Percentiles rank a stretch among this genome's conserved stretches.
phyloP scores from a whole-genome alignment of 2,329 filamentous ascomycete species.

The Aspergillus tubingensis region DNA sequence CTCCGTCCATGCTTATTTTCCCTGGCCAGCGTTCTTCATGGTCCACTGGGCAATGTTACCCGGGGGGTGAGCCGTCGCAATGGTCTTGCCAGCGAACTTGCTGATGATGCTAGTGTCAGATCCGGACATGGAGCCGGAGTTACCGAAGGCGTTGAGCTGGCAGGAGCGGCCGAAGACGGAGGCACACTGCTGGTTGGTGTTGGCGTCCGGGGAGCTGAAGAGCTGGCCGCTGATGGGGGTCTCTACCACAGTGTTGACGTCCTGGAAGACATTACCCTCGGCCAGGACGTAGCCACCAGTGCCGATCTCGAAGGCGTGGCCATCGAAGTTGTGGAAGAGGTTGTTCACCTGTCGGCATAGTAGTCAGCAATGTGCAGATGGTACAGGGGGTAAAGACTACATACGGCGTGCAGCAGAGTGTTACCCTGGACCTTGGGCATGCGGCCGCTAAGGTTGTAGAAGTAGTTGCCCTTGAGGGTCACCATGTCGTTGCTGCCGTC shows the following conservation, averaged over 20 bases:
- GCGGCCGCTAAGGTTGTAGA: constrained; percentile 61
- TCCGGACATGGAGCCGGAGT: constrained; percentile 36
- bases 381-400: neutral
- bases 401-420: constrained; percentile 57
- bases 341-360: constrained; percentile 50
- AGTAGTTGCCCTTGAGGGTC: constrained; percentile 63
- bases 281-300: constrained; percentile 51
- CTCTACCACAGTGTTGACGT: constrained; percentile 50
- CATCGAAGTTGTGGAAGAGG: constrained; percentile 58
- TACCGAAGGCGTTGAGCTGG: constrained; percentile 54
- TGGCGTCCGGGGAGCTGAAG: constrained; percentile 40
- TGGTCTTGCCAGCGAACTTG: constrained; percentile 56
- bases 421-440: constrained; percentile 59
- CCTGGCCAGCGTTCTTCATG: constrained; percentile 49
- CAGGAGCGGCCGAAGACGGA: constrained; percentile 53
- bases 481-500: constrained; percentile 58
- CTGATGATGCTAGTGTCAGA: constrained; percentile 52
- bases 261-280: constrained; percentile 62
- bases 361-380: neutral
- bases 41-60: constrained; percentile 41
- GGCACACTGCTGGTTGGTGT: constrained; percentile 47
- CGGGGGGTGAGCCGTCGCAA: constrained; percentile 49
- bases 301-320: constrained; percentile 60
- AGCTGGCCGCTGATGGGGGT: constrained; percentile 40
- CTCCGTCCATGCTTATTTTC: constrained; percentile 27